Percentiles rank a stretch among this genome's conserved stretches.
Conservation (phyloP, 2,329 filamentous ascomycete species). For the Botrytis hyacinthi region DNA sequence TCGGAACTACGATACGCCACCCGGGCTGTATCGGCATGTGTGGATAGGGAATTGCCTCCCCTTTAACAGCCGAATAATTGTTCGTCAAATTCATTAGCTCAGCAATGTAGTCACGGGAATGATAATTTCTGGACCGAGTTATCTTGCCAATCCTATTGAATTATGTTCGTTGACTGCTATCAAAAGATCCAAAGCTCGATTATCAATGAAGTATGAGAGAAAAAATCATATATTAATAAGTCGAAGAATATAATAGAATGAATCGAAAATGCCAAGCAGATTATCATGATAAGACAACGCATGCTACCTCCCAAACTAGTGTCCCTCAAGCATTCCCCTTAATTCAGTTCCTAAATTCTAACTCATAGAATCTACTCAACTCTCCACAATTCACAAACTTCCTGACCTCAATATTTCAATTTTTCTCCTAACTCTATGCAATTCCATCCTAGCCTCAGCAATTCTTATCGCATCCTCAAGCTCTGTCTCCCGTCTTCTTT, state of each 20-base stretch:
- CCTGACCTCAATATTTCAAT: not conserved
- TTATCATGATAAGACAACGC: not conserved
- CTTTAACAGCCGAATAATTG: constrained; percentile 1
- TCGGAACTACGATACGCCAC: not conserved
- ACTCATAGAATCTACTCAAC: too few species aligned
- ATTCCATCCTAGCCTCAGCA: not conserved
- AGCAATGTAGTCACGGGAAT: not conserved
- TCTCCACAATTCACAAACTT: not conserved
- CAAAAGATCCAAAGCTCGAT: not conserved
- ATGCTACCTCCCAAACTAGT: not conserved
- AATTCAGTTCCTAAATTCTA: not conserved
- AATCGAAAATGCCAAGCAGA: not conserved
- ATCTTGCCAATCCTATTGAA: not conserved
- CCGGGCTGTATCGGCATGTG: not conserved
- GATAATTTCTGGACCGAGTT: not conserved
- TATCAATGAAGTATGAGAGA: too few species aligned
- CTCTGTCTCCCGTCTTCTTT: not conserved
- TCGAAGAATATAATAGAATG: not conserved
- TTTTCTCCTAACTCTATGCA: not conserved
- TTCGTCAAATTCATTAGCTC: not conserved
- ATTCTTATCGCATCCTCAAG: constrained; percentile 7
- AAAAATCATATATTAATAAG: too few species aligned
- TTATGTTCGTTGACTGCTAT: not conserved
- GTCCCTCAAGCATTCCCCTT: not conserved
- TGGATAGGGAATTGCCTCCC: not conserved